Evolutionary conservation across 2,329 filamentous ascomycete genomes (phyloP).

Genomic region (Penicillium sp.): DNA sequence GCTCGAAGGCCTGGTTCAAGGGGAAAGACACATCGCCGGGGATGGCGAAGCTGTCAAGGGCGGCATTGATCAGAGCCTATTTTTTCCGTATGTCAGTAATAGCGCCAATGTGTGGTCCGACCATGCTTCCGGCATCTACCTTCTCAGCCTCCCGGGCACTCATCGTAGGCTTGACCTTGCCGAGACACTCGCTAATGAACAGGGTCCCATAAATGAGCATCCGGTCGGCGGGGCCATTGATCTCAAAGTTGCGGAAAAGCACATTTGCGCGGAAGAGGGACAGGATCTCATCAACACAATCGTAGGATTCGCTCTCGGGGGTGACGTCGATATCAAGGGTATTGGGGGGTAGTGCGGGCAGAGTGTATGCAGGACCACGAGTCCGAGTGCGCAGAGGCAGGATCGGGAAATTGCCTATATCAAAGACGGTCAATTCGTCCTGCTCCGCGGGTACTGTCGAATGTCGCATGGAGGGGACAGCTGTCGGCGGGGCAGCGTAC

Average conservation of each 20-base stretch:
- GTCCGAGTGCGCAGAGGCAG: slow-evolving; percentile 93
- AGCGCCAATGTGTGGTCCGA: slow-evolving; percentile 1
- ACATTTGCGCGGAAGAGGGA: slow-evolving; percentile 95
- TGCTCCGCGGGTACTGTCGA: not conserved
- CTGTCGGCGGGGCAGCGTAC: slow-evolving; percentile 43
- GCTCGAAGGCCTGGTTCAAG: slow-evolving; percentile 94
- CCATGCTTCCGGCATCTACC: slow-evolving; percentile 42
- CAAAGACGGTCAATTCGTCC: slow-evolving; percentile 16
- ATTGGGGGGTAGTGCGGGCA: slow-evolving; percentile 67
- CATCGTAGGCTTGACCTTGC: slow-evolving; percentile 80
- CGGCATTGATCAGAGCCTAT: slow-evolving; percentile 83
- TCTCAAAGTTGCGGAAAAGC: slow-evolving; percentile 99
- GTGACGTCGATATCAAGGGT: slow-evolving; percentile 60
- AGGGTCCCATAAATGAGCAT: slow-evolving; percentile 96
- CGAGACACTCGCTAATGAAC: slow-evolving; percentile 87
- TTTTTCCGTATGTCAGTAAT: slow-evolving; percentile 50
- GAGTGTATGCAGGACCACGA: slow-evolving; percentile 89
- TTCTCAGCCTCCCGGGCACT: slow-evolving; percentile 68
- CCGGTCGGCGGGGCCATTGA: slow-evolving; percentile 92
- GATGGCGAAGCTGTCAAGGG: slow-evolving; percentile 93
- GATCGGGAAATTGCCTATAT: slow-evolving; percentile 83
- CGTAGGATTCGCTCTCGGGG: slow-evolving; percentile 89
- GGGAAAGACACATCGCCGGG: slow-evolving; percentile 93
- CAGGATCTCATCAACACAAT: slow-evolving; percentile 92
- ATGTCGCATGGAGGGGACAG: slow-evolving; percentile 7